Evolutionary conservation across 73 alveolate genomes (phyloP).

Genomic region (Symbiodinium natans): DNA sequence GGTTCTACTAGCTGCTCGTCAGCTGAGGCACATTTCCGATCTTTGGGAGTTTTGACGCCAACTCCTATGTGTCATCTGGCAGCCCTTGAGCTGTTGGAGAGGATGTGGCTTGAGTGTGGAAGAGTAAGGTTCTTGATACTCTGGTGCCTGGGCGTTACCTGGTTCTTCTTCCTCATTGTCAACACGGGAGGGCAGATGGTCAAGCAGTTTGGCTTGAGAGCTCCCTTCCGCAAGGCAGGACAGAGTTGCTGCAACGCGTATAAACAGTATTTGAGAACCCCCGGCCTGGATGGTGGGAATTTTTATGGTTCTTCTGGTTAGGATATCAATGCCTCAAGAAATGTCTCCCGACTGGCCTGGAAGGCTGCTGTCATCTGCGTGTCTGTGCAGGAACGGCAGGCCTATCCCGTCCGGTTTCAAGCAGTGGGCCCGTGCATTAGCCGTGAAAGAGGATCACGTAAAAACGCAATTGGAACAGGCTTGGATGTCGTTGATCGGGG

Average conservation of each 20-base stretch:
- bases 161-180: conserved; percentile 74
- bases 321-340: no score
- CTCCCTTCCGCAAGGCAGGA: conserved; percentile 82
- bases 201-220: conserved; percentile 46
- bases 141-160: conserved; percentile 74
- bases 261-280: no score
- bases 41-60: conserved; percentile 86
- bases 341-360: no score
- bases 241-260: no score
- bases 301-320: no score
- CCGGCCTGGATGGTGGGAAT: no score
- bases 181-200: conserved; percentile 82
- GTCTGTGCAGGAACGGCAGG: conserved; percentile 83
- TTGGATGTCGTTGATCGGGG: no score
- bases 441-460: no score
- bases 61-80: conserved; percentile 39
- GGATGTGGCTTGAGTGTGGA: neutral
- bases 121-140: conserved; percentile 3
- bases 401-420: no score
- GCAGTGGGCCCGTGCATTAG: neutral
- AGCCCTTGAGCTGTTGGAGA: neutral
- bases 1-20: no score
- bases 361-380: conserved; percentile 77
- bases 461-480: no score
- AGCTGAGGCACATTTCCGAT: conserved; percentile 39